Percentiles rank a stretch among this genome's conserved stretches.
phyloP scores from a whole-genome alignment of 495 filamentous ascomycete genomes.

The Echria macrotheca region DNA sequence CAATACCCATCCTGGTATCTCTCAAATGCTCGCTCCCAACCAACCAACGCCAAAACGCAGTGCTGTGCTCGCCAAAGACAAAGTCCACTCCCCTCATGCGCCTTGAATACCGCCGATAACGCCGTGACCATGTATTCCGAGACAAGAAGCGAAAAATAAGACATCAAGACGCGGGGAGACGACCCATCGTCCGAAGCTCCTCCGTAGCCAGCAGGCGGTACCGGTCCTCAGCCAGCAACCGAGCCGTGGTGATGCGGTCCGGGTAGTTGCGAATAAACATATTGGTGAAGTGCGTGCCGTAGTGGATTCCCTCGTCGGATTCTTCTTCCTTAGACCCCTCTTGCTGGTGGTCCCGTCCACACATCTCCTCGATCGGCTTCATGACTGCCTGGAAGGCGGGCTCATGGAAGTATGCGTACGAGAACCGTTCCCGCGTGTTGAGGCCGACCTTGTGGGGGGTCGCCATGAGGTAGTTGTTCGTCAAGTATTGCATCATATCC shows the following conservation, averaged over 20 bases:
- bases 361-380: slow-evolving; percentile 28
- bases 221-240: slow-evolving; percentile 27
- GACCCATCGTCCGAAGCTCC: slow-evolving; percentile 26
- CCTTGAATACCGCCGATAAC: slow-evolving; percentile 3
- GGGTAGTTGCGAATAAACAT: slow-evolving; percentile 46
- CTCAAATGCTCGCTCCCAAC: no score
- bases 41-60: no score
- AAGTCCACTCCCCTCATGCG: no score
- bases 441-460: slow-evolving; percentile 45
- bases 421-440: slow-evolving; percentile 38
- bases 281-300: slow-evolving; percentile 45
- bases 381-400: slow-evolving; percentile 41
- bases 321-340: background rate
- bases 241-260: slow-evolving; percentile 37
- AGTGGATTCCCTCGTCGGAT: slow-evolving; percentile 33
- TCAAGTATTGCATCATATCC: slow-evolving; percentile 46
- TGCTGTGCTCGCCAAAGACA: no score
- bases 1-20: no score
- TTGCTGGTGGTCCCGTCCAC: slow-evolving; percentile 18
- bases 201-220: slow-evolving; percentile 19
- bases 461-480: slow-evolving; percentile 32
- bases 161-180: slow-evolving; percentile 8
- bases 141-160: slow-evolving; percentile 1
- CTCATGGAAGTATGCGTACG: slow-evolving; percentile 44
- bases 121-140: slow-evolving; percentile 7